phyloP scores from a whole-genome alignment of 2,329 filamentous ascomycete species.

The Aspergillus caelatus region DNA sequence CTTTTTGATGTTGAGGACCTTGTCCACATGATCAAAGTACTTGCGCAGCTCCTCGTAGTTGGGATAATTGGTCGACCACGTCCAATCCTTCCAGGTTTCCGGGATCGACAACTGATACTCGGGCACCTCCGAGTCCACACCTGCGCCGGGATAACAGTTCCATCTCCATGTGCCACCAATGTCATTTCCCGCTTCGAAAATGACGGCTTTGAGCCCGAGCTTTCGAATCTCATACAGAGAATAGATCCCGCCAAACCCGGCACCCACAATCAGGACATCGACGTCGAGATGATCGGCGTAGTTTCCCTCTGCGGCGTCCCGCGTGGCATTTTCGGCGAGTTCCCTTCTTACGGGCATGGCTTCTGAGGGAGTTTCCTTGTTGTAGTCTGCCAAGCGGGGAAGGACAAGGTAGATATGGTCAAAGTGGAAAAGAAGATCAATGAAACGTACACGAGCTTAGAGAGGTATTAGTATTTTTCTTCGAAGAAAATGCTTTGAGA shows the following conservation, averaged over 20 bases:
- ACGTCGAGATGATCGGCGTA: constrained; percentile 20
- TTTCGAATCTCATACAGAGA: constrained; percentile 57
- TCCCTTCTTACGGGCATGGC: background rate
- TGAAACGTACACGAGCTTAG: background rate
- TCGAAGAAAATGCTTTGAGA: background rate
- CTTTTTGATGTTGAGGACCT: constrained; percentile 47
- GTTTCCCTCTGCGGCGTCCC: constrained; percentile 29
- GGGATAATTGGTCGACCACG: constrained; percentile 42
- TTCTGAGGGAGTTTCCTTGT: background rate
- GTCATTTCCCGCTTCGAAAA: constrained; percentile 58
- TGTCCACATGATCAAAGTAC: constrained; percentile 54
- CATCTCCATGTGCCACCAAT: constrained; percentile 59
- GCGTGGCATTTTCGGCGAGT: background rate
- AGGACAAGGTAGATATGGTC: background rate
- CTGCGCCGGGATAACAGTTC: constrained; percentile 60
- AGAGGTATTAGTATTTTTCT: background rate
- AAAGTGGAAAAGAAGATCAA: background rate
- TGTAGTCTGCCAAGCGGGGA: background rate
- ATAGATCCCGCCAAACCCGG: constrained; percentile 46
- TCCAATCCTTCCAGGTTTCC: constrained; percentile 50
- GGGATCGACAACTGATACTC: constrained; percentile 59
- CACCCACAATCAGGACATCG: constrained; percentile 31
- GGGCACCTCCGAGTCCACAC: constrained; percentile 58
- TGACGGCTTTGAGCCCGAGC: constrained; percentile 50
- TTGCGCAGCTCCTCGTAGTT: constrained; percentile 40